Evolutionary conservation across 306 rosid genomes (phyloP), one percentile per base, ranked within the genome.

Genomic region (Castanospermum australe): DNA sequence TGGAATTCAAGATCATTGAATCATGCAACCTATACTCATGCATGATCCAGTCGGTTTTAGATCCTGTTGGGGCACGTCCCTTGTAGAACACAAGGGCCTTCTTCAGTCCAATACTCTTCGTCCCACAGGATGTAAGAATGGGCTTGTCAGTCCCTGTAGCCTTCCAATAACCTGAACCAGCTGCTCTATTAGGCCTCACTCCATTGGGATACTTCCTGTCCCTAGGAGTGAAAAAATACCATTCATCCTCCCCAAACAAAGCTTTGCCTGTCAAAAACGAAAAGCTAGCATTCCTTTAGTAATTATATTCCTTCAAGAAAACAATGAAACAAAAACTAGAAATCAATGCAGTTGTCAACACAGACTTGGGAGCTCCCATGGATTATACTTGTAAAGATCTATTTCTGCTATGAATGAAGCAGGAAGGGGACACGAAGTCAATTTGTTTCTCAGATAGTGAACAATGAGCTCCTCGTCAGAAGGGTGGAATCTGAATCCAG

Each of bases 401-500:
- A 84, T 45, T 18, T 87, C 90, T 1, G 90, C 66, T 12, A 87
- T 67, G 41, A 81, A 47, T 25, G 71, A 67, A 30, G 82, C 84
- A 0, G 86, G 84, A 6, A 87, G 81, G 1, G 88, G 86, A 9
- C 61, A 36, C 28, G 90, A 80, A 51, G 75, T 30, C 33, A 81
- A 67, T 59, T 81, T 84, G 73, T 84, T 84, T 73, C 65, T 67
- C 65, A 87, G 45, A 63, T 84, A 87, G n/a, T n/a, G n/a, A n/a
- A n/a, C n/a, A n/a, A n/a, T n/a, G n/a, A n/a, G n/a, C n/a, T n/a
- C n/a, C n/a, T 87, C 86, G 25, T 87, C 90, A 5, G 90, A 77
- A 9, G 87, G 90, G 70, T 86, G 84, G 20, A 86, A 86, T 77
- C 90, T 78, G 47, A 86, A 86, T 6, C 90, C 90, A 35, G 89